Base-by-base conservation (phyloP, 164 flowering plant species). In the Piper longum region DNA sequence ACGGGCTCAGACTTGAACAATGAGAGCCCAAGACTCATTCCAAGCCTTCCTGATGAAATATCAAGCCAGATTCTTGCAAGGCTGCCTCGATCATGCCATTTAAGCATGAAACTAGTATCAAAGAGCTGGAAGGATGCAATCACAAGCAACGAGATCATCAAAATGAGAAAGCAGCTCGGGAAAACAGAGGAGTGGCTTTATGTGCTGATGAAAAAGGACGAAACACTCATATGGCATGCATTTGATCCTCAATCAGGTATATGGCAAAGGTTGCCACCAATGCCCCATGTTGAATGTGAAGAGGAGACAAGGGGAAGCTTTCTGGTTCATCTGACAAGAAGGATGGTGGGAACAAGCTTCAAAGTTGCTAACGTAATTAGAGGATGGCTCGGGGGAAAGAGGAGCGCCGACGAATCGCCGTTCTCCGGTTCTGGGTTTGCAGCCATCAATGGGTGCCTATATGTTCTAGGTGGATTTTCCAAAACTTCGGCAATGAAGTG, bases 41-140 rank as follows among this genome's bases (percentile, higher is more conserved):
- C 96, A 5, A 76, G 69, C 73, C 93, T 88, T 58, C 98, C 98
- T 26, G 88, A 91, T 77, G 96, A 88, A 76, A 77, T 91, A 62
- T 86, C 98, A 4, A 43, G 86, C 43, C 91, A 85, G 68, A 86
- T 91, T 64, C 85, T 88, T 16, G 91, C 98, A 19, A 75, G 96
- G 69, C 62, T 91, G 62, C 96, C 96, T 9, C 83, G 86, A 69
- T 70, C 82, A 41, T 64, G 60, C 69, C 79, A 86, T 63, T 72
- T 81, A 54, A 74, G 72, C 56, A 57, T 81, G 61, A 84, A 73
- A 62, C 66, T 79, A 66, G 98, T 91, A 43, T 88, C 95, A 11
- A 68, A 76, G 64, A 76, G 80, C 64, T 91, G 98, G 98, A 83
- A 72, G 76, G 66, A 70, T 63, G 74, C 82, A n/a, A 40, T 88